Conservation (phyloP, 1,284 basidiomycete genomes). For the Ceratobasidium sp. region DNA sequence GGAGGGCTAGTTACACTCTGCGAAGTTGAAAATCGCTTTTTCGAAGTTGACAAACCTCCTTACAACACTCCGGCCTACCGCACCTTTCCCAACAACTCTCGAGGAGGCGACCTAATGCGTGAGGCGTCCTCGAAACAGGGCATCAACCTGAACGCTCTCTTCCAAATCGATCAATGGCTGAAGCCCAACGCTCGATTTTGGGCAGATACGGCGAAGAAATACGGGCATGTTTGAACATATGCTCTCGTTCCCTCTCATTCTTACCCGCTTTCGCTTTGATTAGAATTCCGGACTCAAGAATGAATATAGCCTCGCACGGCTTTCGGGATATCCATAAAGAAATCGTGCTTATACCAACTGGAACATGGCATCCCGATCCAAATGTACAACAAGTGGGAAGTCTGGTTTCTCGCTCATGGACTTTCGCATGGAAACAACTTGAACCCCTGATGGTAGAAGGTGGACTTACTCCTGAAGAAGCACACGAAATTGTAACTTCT, state of each 20-base stretch:
- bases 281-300: not conserved
- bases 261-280: too few species aligned
- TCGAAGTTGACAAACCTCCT: constrained; percentile 33
- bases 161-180: constrained; percentile 24
- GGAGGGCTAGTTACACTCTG: constrained; percentile 25
- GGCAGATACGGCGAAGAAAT: constrained; percentile 7
- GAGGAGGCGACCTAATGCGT: not conserved
- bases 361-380: constrained; percentile 40
- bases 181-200: constrained; percentile 19
- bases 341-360: constrained; percentile 24
- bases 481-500: too few species aligned
- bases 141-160: constrained; percentile 9
- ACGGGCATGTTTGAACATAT: too few species aligned
- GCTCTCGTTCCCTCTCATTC: too few species aligned
- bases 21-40: constrained; percentile 33
- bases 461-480: constrained; percentile 9
- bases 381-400: constrained; percentile 13
- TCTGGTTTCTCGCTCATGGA: not conserved
- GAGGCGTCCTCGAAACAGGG: constrained; percentile 9
- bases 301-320: not conserved
- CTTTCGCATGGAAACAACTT: constrained; percentile 28
- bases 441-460: constrained; percentile 3
- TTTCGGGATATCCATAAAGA: constrained; percentile 16
- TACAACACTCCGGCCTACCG: constrained; percentile 7
- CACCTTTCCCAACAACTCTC: not conserved